These are phyloP conservation scores for Alternaria atra DNA, from an alignment of 2,329 filamentous ascomycete genomes.

Conservation along the genomic window DNA sequence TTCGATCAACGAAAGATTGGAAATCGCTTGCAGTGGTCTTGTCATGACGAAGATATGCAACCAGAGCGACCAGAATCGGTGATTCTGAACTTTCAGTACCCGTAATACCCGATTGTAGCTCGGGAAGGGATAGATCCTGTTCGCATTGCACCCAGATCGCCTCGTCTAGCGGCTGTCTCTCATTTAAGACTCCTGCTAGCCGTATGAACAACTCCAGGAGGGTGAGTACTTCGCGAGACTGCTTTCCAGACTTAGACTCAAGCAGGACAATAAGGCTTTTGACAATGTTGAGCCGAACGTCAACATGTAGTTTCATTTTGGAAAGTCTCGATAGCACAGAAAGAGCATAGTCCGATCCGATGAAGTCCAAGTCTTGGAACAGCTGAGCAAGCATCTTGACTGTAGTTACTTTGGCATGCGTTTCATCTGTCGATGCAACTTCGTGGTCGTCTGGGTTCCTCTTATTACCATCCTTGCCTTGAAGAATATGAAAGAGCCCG, in stretches of 20 bases:
- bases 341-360: conserved; percentile 42
- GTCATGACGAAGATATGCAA: neutral
- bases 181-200: conserved; percentile 48
- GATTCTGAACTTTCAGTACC: conserved; percentile 11
- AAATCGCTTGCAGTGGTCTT: neutral
- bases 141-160: conserved; percentile 44
- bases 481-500: conserved; percentile 41
- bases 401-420: conserved; percentile 54
- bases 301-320: conserved; percentile 45
- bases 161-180: conserved; percentile 41
- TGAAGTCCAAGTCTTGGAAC: conserved; percentile 43
- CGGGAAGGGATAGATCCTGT: conserved; percentile 18
- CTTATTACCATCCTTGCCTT: conserved; percentile 18
- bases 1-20: conserved; percentile 21
- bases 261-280: conserved; percentile 47
- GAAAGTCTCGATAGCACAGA: conserved; percentile 45
- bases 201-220: conserved; percentile 43
- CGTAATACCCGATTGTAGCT: neutral
- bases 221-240: conserved; percentile 26
- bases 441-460: neutral
- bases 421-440: neutral
- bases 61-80: conserved; percentile 18
- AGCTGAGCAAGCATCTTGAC: conserved; percentile 55
- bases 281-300: conserved; percentile 48
- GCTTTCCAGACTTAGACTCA: neutral